These are phyloP conservation scores for Massariosphaeria phaeospora DNA, from an alignment of 495 filamentous ascomycete species.

Conservation along the genomic window DNA sequence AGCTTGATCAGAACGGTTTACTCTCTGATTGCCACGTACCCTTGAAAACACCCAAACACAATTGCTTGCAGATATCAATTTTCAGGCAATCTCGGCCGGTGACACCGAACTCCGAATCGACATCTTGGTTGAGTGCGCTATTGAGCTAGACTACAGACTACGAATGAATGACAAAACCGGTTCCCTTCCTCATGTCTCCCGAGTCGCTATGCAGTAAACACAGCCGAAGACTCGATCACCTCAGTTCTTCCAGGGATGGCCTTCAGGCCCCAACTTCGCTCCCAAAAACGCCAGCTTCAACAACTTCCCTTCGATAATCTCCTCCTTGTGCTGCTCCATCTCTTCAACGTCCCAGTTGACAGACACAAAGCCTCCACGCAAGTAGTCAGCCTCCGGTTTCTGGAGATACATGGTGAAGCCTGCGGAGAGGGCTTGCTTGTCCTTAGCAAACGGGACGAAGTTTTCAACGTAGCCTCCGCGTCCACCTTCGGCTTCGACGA, in stretches of 20 bases:
- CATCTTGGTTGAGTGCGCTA: too few species aligned
- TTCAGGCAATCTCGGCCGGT: too few species aligned
- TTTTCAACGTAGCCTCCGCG: conserved; percentile 31
- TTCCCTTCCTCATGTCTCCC: too few species aligned
- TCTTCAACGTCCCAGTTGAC: conserved; percentile 49
- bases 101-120: too few species aligned
- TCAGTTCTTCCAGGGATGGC: conserved; percentile 11
- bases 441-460: conserved; percentile 37
- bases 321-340: conserved; percentile 41
- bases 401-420: conserved; percentile 44
- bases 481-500: conserved; percentile 37
- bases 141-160: too few species aligned
- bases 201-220: too few species aligned
- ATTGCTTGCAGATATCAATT: too few species aligned
- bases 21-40: too few species aligned
- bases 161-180: too few species aligned
- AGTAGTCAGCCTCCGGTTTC: conserved; percentile 32
- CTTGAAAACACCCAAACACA: too few species aligned
- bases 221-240: too few species aligned
- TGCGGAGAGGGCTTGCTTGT: conserved; percentile 41
- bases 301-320: conserved; percentile 40
- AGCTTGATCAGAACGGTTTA: too few species aligned
- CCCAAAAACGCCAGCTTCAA: conserved; percentile 37
- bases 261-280: conserved; percentile 26
- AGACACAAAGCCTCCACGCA: conserved; percentile 43